phyloP scores from a whole-genome alignment of 2,329 filamentous ascomycete species.

The Phoma herbarum region DNA sequence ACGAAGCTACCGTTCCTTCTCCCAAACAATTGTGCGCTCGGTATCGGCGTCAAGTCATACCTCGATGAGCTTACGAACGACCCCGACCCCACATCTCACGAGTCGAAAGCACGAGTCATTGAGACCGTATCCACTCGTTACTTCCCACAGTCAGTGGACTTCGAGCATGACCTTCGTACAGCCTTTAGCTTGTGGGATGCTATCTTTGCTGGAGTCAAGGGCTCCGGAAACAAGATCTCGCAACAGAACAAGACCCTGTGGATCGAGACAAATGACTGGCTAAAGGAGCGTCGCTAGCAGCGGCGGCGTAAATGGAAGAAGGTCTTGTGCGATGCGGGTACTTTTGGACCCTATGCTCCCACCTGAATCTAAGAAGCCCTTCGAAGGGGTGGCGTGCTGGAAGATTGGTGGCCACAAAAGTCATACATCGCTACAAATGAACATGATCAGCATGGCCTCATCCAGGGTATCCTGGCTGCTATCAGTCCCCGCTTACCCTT shows the following conservation, averaged over 20 bases:
- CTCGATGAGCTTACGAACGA: conserved; percentile 71
- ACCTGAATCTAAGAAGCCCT: neutral
- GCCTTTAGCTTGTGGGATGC: conserved; percentile 73
- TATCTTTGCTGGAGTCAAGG: conserved; percentile 67
- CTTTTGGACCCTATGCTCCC: neutral
- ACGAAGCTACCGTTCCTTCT: conserved; percentile 76
- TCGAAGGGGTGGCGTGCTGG: neutral
- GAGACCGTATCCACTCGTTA: conserved; percentile 64
- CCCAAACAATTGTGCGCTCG: conserved; percentile 77
- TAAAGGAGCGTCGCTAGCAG: conserved; percentile 49
- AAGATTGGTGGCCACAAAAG: neutral
- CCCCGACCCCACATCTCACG: conserved; percentile 61
- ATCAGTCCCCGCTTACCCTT: neutral
- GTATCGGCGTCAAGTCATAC: conserved; percentile 82
- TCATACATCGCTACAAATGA: neutral
- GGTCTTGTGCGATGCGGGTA: neutral
- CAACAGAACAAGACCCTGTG: conserved; percentile 62
- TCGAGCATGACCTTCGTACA: conserved; percentile 65
- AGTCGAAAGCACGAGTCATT: conserved; percentile 60
- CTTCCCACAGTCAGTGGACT: conserved; percentile 68
- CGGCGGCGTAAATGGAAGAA: neutral
- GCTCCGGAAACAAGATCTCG: conserved; percentile 56
- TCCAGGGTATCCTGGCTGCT: neutral
- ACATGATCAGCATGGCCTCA: neutral
- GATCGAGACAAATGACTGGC: conserved; percentile 68